These are phyloP conservation scores for Candida sp. DNA, from an alignment of 1,139 yeast species.

Conservation along the genomic window DNA sequence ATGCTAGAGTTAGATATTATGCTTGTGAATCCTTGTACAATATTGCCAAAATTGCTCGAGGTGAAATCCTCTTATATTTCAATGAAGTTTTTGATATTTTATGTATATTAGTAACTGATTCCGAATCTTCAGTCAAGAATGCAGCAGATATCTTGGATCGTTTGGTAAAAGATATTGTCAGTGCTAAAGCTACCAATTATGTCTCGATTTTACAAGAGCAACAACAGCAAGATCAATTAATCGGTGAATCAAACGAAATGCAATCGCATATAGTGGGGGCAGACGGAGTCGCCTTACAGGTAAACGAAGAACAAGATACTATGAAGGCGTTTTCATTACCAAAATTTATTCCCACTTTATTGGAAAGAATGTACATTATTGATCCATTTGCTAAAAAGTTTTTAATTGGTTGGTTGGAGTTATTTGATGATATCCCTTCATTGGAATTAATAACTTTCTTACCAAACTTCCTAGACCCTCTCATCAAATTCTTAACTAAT, in stretches of 20 bases:
- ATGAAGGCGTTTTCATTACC: constrained; percentile 81
- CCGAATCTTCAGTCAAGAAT: constrained; percentile 88
- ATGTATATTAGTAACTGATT: constrained; percentile 87
- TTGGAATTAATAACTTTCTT: constrained; percentile 82
- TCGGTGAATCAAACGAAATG: constrained; percentile 29
- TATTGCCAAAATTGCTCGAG: constrained; percentile 95
- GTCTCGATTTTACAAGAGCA: constrained; percentile 72
- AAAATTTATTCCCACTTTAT: constrained; percentile 83
- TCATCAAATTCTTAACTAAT: constrained; percentile 70
- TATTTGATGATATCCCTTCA: constrained; percentile 90
- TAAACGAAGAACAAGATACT: constrained; percentile 59
- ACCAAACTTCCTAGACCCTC: constrained; percentile 87
- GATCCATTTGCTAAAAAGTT: constrained; percentile 94
- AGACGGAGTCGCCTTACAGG: constrained; percentile 55
- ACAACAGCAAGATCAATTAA: constrained; percentile 40
- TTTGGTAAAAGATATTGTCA: constrained; percentile 88
- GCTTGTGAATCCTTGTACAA: constrained; percentile 97
- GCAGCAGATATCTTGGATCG: constrained; percentile 95
- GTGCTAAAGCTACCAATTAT: constrained; percentile 91
- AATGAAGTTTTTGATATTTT: constrained; percentile 94
- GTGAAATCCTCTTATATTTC: constrained; percentile 86
- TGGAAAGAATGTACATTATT: constrained; percentile 87
- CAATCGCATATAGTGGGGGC: constrained; percentile 46
- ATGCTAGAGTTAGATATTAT: constrained; percentile 92
- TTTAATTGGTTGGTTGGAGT: constrained; percentile 87